Evolutionary conservation across 2,329 filamentous ascomycete genomes (phyloP).

Genomic region (Dactylellina haptotyla): DNA sequence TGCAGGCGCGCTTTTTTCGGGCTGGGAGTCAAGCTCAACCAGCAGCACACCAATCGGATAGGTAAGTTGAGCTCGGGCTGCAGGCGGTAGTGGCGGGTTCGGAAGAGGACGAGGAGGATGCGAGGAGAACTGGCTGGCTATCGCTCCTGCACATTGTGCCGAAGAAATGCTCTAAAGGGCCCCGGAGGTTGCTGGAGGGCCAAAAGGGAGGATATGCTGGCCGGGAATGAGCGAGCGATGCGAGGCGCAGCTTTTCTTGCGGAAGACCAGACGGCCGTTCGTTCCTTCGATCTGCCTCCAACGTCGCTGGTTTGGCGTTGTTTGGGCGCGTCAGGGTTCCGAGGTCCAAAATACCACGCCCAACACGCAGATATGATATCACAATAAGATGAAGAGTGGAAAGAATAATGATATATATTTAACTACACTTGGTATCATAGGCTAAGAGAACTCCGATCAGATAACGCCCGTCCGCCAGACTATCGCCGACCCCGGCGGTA

Average conservation of each 20-base stretch:
- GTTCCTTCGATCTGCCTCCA: background rate
- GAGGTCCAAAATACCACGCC: slow-evolving; percentile 27
- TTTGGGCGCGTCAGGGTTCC: slow-evolving; percentile 34
- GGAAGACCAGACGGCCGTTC: background rate
- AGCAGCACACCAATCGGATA: slow-evolving; percentile 36
- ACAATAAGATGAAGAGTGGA: background rate
- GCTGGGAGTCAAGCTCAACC: slow-evolving; percentile 44
- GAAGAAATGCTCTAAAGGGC: slow-evolving; percentile 9
- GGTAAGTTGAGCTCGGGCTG: slow-evolving; percentile 15
- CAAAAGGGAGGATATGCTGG: background rate
- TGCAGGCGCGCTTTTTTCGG: background rate
- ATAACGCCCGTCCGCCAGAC: too few relatives aligned
- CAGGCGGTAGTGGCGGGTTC: slow-evolving; percentile 15
- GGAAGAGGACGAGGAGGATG: slow-evolving; percentile 31
- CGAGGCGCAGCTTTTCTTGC: slow-evolving; percentile 13
- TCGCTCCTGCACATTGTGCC: slow-evolving; percentile 49
- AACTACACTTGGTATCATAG: background rate
- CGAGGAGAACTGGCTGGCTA: slow-evolving; percentile 12
- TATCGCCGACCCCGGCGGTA: too few relatives aligned
- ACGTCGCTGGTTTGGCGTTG: slow-evolving; percentile 37
- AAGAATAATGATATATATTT: background rate
- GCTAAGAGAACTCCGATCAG: too few relatives aligned
- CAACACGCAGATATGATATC: background rate
- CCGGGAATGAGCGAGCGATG: slow-evolving; percentile 16
- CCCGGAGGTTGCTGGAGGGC: background rate